Conservation (phyloP, 768 basidiomycete species). For the Neoboletus brunneissimus region DNA sequence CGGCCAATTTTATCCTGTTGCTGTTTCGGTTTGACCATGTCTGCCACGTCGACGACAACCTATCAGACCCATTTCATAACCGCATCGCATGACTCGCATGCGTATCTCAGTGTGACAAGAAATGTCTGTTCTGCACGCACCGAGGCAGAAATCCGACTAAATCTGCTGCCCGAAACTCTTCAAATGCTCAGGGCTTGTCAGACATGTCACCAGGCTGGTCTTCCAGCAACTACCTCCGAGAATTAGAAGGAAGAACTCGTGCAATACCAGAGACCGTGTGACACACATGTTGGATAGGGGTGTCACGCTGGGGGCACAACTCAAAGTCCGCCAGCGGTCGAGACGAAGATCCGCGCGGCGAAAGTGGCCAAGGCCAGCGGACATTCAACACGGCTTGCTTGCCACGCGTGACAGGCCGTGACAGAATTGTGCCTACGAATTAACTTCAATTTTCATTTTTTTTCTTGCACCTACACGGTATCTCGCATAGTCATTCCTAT, state of each 20-base stretch:
- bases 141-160: neutral
- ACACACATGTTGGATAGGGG: neutral
- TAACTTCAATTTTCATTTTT: neutral
- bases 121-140: neutral
- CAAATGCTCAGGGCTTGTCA: neutral
- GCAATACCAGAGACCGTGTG: neutral
- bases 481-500: too few species aligned
- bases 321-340: neutral
- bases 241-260: neutral
- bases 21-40: conserved; percentile 3
- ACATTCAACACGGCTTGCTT: neutral
- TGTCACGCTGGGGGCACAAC: neutral
- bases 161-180: neutral
- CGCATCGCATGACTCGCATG: neutral
- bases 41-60: conserved; percentile 6
- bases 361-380: neutral
- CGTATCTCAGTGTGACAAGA: neutral
- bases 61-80: conserved; percentile 14
- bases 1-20: neutral
- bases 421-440: neutral
- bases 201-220: neutral
- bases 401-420: neutral
- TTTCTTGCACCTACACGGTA: too few species aligned
- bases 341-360: neutral
- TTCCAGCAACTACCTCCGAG: neutral